These are phyloP conservation scores for Mycogone perniciosa DNA, from an alignment of 2,329 filamentous ascomycete species.

Conservation along the genomic window DNA sequence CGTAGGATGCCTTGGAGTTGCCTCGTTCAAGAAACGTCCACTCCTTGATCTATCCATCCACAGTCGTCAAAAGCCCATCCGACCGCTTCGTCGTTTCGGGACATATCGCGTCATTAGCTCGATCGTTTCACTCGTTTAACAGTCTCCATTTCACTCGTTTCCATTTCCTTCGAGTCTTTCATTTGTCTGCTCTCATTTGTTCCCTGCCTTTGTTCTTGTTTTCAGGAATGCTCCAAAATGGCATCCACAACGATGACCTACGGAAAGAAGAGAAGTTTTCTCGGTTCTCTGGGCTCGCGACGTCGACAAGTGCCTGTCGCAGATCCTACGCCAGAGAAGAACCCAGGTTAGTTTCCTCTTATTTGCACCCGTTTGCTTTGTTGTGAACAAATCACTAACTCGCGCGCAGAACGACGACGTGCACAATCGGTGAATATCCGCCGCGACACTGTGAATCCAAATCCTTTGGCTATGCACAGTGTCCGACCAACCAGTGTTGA, in stretches of 20 bases:
- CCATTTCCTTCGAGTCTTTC: constrained; percentile 11
- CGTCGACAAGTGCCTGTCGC: constrained; percentile 18
- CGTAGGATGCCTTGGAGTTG: constrained; percentile 5
- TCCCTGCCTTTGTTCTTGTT: constrained; percentile 7
- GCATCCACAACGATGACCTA: constrained; percentile 21
- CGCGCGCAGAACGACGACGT: background rate
- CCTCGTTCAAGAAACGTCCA: background rate
- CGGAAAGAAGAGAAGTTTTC: constrained; percentile 26
- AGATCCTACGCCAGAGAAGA: constrained; percentile 13
- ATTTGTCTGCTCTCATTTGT: constrained; percentile 6
- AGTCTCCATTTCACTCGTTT: constrained; percentile 6
- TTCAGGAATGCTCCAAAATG: constrained; percentile 17
- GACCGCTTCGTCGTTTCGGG: background rate
- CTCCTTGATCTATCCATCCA: background rate
- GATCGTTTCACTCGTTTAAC: background rate
- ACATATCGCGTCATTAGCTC: constrained; percentile 3
- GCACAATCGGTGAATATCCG: constrained; percentile 2
- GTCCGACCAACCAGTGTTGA: constrained; percentile 16
- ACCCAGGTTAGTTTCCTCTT: constrained; percentile 15
- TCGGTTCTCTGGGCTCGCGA: constrained; percentile 23
- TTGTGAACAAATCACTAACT: background rate
- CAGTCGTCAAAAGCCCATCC: background rate
- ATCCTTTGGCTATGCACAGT: constrained; percentile 4
- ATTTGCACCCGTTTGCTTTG: background rate
- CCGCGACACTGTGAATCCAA: constrained; percentile 13